A percentile compares a stretch with the other conserved stretches of the same genome.
Conservation (phyloP, 148 eudicot genomes). For the Polygonum aviculare region DNA sequence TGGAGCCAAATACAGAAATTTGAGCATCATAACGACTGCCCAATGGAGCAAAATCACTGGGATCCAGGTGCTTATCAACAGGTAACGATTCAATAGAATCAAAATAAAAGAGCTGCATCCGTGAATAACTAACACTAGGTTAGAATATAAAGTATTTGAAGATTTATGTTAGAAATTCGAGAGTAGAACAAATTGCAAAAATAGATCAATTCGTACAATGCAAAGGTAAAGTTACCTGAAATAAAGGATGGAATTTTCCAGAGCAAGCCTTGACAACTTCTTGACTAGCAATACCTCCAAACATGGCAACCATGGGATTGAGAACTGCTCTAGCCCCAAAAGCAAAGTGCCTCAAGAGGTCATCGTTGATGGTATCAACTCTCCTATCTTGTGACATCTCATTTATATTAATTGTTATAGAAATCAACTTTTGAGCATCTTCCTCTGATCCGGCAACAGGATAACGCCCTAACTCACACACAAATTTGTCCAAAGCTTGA, state of each 20-base stretch:
- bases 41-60: slow-evolving; percentile 53
- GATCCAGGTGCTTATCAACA: slow-evolving; percentile 53
- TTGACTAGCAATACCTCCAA: slow-evolving; percentile 91
- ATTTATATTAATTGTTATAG: slow-evolving; percentile 38
- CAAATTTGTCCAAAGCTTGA: slow-evolving; percentile 63
- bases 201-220: background rate
- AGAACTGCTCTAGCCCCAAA: slow-evolving; percentile 89
- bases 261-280: slow-evolving; percentile 97
- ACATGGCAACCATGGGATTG: slow-evolving; percentile 98
- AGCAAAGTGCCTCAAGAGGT: slow-evolving; percentile 60
- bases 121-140: slow-evolving; percentile 1
- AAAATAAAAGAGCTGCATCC: slow-evolving; percentile 78
- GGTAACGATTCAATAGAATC: slow-evolving; percentile 94
- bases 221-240: slow-evolving; percentile 44
- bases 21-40: slow-evolving; percentile 89
- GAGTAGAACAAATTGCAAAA: background rate
- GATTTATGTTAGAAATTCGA: background rate
- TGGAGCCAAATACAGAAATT: slow-evolving; percentile 83
- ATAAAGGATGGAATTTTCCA: slow-evolving; percentile 90
- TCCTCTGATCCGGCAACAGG: slow-evolving; percentile 68
- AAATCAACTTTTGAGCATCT: slow-evolving; percentile 63
- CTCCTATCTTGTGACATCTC: slow-evolving; percentile 40
- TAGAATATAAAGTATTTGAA: background rate
- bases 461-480: slow-evolving; percentile 38
- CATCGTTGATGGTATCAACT: slow-evolving; percentile 60